Evolutionary conservation across 257 asterid genomes (phyloP).

Genomic region (Solanum arcanum): DNA sequence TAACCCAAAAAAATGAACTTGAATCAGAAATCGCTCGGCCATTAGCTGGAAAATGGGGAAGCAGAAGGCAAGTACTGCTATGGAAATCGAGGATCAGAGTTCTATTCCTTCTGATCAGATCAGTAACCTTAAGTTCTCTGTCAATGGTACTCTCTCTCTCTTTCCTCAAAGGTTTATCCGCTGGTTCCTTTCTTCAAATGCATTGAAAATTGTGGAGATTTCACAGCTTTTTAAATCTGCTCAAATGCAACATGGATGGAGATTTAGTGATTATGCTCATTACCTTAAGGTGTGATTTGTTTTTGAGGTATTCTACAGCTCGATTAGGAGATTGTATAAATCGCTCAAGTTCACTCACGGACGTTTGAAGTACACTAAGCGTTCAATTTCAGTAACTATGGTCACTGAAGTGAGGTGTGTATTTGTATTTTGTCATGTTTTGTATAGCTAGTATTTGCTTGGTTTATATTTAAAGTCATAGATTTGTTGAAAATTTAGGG

Average conservation of each 20-base stretch:
- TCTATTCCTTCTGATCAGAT: constrained; percentile 42
- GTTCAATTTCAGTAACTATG: constrained; percentile 38
- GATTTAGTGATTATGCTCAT: constrained; percentile 81
- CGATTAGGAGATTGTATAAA: constrained; percentile 84
- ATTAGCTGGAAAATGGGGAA: constrained; percentile 33
- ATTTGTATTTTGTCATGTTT: not conserved
- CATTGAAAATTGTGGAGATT: not conserved
- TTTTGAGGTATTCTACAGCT: constrained; percentile 71
- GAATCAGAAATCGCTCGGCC: not conserved
- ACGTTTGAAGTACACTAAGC: constrained; percentile 80
- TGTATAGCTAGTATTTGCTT: not conserved
- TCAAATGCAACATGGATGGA: constrained; percentile 99
- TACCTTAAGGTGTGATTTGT: constrained; percentile 14
- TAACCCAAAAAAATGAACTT: not conserved
- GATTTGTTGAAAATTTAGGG: not conserved
- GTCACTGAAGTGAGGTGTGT: constrained; percentile 89
- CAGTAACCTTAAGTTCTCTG: constrained; percentile 55
- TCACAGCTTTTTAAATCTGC: constrained; percentile 79
- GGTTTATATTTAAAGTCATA: not conserved
- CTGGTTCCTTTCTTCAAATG: not conserved
- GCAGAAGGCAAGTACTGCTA: constrained; percentile 35
- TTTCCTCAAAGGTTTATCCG: not conserved
- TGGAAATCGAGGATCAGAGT: constrained; percentile 67
- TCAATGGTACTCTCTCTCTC: constrained; percentile 39
- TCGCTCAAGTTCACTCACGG: constrained; percentile 96